These are phyloP conservation scores for Pilatotrama ljubarskyi DNA, from an alignment of 768 basidiomycete species.

Conservation along the genomic window DNA sequence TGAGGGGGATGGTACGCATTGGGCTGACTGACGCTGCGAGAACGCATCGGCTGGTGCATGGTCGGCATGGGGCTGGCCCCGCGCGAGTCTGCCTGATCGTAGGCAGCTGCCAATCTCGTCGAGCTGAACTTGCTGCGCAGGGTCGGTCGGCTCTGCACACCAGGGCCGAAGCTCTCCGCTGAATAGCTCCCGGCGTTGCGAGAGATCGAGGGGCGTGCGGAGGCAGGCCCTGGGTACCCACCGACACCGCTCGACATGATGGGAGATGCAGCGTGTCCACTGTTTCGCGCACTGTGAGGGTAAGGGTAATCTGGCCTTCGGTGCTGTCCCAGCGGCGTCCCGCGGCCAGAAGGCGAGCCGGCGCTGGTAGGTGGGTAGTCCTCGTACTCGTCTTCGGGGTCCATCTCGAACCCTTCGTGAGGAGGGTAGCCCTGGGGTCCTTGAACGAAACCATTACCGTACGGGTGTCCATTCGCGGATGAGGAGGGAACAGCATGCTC, in stretches of 20 bases:
- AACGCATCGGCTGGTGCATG: slow-evolving; percentile 40
- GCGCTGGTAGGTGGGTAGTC: slow-evolving; percentile 60
- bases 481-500: slow-evolving; percentile 21
- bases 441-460: slow-evolving; percentile 31
- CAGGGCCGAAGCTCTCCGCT: slow-evolving; percentile 38
- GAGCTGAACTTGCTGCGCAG: slow-evolving; percentile 74
- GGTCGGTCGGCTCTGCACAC: slow-evolving; percentile 20
- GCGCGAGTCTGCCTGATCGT: slow-evolving; percentile 43
- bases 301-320: slow-evolving; percentile 43
- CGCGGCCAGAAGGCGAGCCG: slow-evolving; percentile 60
- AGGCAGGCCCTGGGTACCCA: slow-evolving; percentile 29
- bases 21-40: slow-evolving; percentile 80
- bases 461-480: slow-evolving; percentile 13
- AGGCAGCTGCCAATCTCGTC: slow-evolving; percentile 53
- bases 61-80: slow-evolving; percentile 26
- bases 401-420: slow-evolving; percentile 71
- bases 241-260: slow-evolving; percentile 30
- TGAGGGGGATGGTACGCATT: slow-evolving; percentile 62
- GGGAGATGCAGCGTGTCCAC: slow-evolving; percentile 17
- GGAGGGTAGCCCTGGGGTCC: slow-evolving; percentile 61
- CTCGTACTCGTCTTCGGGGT: slow-evolving; percentile 74
- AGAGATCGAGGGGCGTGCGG: slow-evolving; percentile 44
- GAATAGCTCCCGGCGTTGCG: slow-evolving; percentile 47
- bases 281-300: slow-evolving; percentile 17
- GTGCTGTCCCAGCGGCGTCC: slow-evolving; percentile 61